A percentile compares a stretch with the other conserved stretches of the same genome.
Evolutionary conservation across 2,329 filamentous ascomycete species (phyloP).

Genomic region (Trichophyton simii): DNA sequence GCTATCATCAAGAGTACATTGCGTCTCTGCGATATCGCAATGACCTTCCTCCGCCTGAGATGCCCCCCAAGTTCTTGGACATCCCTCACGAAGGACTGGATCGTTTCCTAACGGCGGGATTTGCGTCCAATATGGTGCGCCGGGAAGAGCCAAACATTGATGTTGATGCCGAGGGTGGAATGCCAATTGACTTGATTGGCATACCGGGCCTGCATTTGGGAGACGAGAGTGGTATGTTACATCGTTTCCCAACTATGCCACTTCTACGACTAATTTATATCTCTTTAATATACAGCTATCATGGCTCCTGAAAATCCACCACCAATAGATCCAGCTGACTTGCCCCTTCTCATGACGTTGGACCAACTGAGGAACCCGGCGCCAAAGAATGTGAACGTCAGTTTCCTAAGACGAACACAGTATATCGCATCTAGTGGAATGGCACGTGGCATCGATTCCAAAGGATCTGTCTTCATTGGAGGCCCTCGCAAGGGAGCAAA

Average conservation of each 20-base stretch:
- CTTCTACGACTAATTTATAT: background rate
- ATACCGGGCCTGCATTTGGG: slow-evolving; percentile 91
- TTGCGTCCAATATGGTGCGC: slow-evolving; percentile 75
- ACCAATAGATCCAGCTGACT: slow-evolving; percentile 68
- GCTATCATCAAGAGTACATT: slow-evolving; percentile 88
- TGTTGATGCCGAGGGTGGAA: slow-evolving; percentile 91
- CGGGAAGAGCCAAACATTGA: slow-evolving; percentile 95
- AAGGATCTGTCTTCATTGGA: slow-evolving; percentile 18
- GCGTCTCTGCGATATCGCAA: slow-evolving; percentile 92
- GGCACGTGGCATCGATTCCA: slow-evolving; percentile 24
- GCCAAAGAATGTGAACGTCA: slow-evolving; percentile 63
- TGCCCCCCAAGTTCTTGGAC: slow-evolving; percentile 90
- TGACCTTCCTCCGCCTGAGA: slow-evolving; percentile 83
- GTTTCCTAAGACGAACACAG: slow-evolving; percentile 89
- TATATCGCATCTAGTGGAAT: slow-evolving; percentile 52
- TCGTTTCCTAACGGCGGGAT: slow-evolving; percentile 81
- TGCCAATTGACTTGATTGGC: slow-evolving; percentile 91
- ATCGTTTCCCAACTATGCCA: background rate
- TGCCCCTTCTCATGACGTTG: slow-evolving; percentile 68
- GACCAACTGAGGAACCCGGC: slow-evolving; percentile 76
- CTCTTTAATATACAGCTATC: slow-evolving; percentile 47
- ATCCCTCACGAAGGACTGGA: slow-evolving; percentile 87
- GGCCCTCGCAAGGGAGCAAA: slow-evolving; percentile 18
- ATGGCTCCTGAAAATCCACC: slow-evolving; percentile 62
- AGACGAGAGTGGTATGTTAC: slow-evolving; percentile 67